Conservation (phyloP, 305 asterid species). For the Fraxinus xanthoxyloides region DNA sequence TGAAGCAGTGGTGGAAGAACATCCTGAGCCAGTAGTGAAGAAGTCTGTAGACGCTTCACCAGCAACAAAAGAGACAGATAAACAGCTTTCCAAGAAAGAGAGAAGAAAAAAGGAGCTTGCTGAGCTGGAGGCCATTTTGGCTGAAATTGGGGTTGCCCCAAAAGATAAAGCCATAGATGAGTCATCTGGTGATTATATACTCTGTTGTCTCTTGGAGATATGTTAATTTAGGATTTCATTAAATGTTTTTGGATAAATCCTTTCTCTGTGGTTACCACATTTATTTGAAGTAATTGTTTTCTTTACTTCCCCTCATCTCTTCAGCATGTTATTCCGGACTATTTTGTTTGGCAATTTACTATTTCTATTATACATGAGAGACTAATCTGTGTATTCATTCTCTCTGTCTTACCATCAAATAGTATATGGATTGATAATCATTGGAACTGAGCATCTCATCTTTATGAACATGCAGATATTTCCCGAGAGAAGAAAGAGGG, state of each 20-base stretch:
- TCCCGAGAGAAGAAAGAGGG: conserved; percentile 48
- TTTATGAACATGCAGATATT: conserved; percentile 35
- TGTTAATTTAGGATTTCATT: not conserved
- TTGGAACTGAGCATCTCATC: not conserved
- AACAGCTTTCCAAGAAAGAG: conserved; percentile 47
- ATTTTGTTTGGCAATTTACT: not conserved
- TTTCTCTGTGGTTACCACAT: not conserved
- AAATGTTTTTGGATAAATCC: not conserved
- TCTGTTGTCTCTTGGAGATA: not conserved
- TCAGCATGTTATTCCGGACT: not conserved
- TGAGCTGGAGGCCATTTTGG: conserved; percentile 47
- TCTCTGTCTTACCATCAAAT: not conserved
- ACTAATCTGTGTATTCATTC: not conserved
- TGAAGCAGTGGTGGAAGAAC: conserved; percentile 28
- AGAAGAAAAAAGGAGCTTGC: conserved; percentile 47
- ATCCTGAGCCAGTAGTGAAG: conserved; percentile 24
- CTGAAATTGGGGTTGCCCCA: conserved; percentile 36
- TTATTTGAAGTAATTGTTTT: not conserved
- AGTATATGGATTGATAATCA: not conserved
- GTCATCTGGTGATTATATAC: conserved; percentile 26
- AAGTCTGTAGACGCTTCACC: conserved; percentile 30
- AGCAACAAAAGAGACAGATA: conserved; percentile 39
- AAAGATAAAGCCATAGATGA: conserved; percentile 27
- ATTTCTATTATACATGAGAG: not conserved
- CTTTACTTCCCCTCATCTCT: not conserved